phyloP scores from a whole-genome alignment of 1,139 yeast species.

The Debaryomyces psychrophilus region DNA sequence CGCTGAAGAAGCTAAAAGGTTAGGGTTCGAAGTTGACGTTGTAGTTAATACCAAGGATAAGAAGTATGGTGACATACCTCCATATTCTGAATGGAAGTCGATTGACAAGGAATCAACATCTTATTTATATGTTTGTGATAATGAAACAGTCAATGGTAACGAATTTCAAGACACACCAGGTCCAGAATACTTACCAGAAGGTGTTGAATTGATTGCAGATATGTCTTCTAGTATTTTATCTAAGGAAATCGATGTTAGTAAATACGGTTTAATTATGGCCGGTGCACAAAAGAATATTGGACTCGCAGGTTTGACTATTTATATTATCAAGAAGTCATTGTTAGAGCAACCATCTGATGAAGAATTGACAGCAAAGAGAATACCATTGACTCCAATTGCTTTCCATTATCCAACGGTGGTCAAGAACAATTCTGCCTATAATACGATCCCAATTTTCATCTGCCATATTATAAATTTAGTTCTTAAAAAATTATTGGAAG shows the following conservation, averaged over 20 bases:
- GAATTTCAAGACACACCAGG: conserved; percentile 68
- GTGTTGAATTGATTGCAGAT: conserved; percentile 85
- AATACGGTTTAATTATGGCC: conserved; percentile 85
- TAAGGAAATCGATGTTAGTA: conserved; percentile 74
- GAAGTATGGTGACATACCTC: conserved; percentile 71
- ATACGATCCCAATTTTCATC: conserved; percentile 92
- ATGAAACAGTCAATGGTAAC: conserved; percentile 94
- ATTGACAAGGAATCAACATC: conserved; percentile 59
- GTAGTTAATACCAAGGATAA: conserved; percentile 68
- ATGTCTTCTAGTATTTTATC: conserved; percentile 93
- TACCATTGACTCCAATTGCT: conserved; percentile 86
- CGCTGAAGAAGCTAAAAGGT: conserved; percentile 78
- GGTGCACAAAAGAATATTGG: conserved; percentile 99
- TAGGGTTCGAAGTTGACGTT: conserved; percentile 76
- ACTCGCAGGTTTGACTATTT: conserved; percentile 89
- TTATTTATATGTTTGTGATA: conserved; percentile 88
- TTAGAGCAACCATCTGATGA: conserved; percentile 69
- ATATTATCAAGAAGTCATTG: conserved; percentile 80
- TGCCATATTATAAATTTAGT: conserved; percentile 84
- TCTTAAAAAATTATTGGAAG: conserved; percentile 57
- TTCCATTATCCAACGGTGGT: conserved; percentile 86
- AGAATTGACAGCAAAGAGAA: conserved; percentile 56
- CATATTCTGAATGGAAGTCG: conserved; percentile 62
- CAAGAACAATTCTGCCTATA: conserved; percentile 87
- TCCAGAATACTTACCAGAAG: conserved; percentile 58